Evolutionary conservation across 192 early-diverging fungal species (phyloP).

Genomic region (Coemansia sp.): DNA sequence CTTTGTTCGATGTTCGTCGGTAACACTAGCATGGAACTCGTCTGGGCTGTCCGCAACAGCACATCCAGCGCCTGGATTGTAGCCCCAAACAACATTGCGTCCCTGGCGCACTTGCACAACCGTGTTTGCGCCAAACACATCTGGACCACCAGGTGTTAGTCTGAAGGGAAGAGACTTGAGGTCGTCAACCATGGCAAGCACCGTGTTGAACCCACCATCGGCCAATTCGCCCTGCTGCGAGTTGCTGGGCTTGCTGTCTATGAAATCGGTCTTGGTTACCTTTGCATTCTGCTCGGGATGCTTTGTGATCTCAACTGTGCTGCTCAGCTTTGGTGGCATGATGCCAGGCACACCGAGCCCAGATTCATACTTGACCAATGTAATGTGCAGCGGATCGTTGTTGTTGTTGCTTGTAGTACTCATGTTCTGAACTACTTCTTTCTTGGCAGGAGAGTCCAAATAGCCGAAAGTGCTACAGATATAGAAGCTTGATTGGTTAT

Average conservation of each 20-base stretch:
- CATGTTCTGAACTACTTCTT: neutral
- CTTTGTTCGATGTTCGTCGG: slow-evolving; percentile 21
- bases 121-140: slow-evolving; percentile 48
- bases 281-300: slow-evolving; percentile 17
- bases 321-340: slow-evolving; percentile 32
- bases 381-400: slow-evolving; percentile 24
- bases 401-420: neutral
- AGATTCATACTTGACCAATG: slow-evolving; percentile 39
- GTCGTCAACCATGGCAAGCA: slow-evolving; percentile 22
- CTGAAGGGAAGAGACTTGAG: slow-evolving; percentile 18
- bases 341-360: slow-evolving; percentile 43
- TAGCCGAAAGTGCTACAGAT: neutral
- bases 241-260: slow-evolving; percentile 22
- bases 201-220: neutral
- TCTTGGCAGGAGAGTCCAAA: neutral
- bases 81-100: slow-evolving; percentile 28
- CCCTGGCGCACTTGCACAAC: slow-evolving; percentile 36
- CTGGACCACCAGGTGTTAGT: slow-evolving; percentile 16
- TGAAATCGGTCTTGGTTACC: slow-evolving; percentile 22
- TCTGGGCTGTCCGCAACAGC: slow-evolving; percentile 5
- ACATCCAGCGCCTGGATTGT: slow-evolving; percentile 34
- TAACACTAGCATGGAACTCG: slow-evolving; percentile 12
- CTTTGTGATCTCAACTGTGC: slow-evolving; percentile 27
- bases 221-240: slow-evolving; percentile 20
- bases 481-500: neutral